Evolutionary conservation across 2,329 filamentous ascomycete genomes (phyloP), one percentile per base, ranked within the genome.

Genomic region (Fusarium sp.): DNA sequence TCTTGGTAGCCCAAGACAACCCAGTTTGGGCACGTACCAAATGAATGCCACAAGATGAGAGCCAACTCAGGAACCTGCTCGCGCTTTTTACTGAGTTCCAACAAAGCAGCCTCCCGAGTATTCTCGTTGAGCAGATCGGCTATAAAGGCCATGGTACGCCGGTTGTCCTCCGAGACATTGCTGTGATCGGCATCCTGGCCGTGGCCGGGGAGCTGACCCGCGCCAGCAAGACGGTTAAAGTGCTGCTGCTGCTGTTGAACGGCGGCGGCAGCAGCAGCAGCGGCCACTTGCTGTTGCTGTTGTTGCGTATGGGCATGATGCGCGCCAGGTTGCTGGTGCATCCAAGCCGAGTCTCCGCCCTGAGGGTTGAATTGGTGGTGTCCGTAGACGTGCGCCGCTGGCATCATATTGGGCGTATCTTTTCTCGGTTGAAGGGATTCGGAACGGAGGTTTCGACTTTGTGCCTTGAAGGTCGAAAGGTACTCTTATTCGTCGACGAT

Each of bases 61-160:
- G 96, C 96, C 65, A 99, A 86, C 84, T 99, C 96, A 1, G 96
- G 95, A 18, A 99, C 96, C 82, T 98, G 96, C 83, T 99, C 96
- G 62, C 96, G 88, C 88, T 99, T 99, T 87, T 99, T 99, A 84
- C 95, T 98, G 55, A 99, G 87, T 82, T 99, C 96, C 78, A 99
- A 87, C 59, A 99, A 87, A 53, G 96, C 96, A 7, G 93, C 91
- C 84, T 98, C 96, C 70, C 96, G 89, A 32, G 94, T 95, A 76
- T 88, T 90, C 72, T 95, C 93, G 80, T 94, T 95, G 79, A 98
- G 88, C 63, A 98, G 87, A 80, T 98, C 95, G 59, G 95, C 93
- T 71, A 98, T 96, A 86, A 94, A 98, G 70, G 91, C 91, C 82
- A 98, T 90, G n/a, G 97, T 96, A 73, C 95, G 90, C 75, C 94